phyloP scores from a whole-genome alignment of 495 filamentous ascomycete species.

The Aspergillus homomorphus region DNA sequence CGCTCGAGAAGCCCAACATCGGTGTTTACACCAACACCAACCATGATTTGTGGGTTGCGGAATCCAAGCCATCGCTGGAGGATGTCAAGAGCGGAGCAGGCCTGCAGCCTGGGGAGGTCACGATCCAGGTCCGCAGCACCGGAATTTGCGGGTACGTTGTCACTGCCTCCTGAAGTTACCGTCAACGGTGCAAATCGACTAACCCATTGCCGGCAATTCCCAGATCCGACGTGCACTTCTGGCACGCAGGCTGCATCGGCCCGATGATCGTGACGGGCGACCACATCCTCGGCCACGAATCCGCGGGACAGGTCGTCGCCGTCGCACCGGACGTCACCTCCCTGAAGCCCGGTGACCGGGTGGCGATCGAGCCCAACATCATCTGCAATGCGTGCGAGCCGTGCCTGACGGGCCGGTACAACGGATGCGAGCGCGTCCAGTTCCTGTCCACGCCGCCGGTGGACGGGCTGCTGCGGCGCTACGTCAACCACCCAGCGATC shows the following conservation, averaged over 20 bases:
- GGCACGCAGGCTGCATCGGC: constrained; percentile 89
- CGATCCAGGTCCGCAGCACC: constrained; percentile 79
- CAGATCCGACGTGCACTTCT: constrained; percentile 94
- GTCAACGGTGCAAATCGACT: neutral
- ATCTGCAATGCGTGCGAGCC: constrained; percentile 87
- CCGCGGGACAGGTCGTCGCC: constrained; percentile 77
- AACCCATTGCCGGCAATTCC: neutral
- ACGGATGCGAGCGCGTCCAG: constrained; percentile 78
- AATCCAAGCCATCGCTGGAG: constrained; percentile 71
- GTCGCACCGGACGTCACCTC: constrained; percentile 71
- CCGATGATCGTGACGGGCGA: constrained; percentile 87
- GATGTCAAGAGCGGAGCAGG: constrained; percentile 65
- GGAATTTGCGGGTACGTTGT: constrained; percentile 81
- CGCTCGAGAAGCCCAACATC: constrained; percentile 73
- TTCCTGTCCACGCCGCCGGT: constrained; percentile 90
- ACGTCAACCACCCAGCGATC: constrained; percentile 86
- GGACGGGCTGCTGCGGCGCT: constrained; percentile 82
- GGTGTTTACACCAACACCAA: constrained; percentile 91
- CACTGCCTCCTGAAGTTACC: too few species aligned
- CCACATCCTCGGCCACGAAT: constrained; percentile 92
- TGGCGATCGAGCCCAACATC: constrained; percentile 88
- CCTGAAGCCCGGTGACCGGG: constrained; percentile 77
- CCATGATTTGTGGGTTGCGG: constrained; percentile 87
- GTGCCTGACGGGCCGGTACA: constrained; percentile 87
- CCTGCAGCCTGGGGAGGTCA: constrained; percentile 78